Percentiles rank a stretch among this genome's conserved stretches.
Evolutionary conservation across 495 filamentous ascomycete species (phyloP).

Genomic region (Pseudevernia furfuracea): DNA sequence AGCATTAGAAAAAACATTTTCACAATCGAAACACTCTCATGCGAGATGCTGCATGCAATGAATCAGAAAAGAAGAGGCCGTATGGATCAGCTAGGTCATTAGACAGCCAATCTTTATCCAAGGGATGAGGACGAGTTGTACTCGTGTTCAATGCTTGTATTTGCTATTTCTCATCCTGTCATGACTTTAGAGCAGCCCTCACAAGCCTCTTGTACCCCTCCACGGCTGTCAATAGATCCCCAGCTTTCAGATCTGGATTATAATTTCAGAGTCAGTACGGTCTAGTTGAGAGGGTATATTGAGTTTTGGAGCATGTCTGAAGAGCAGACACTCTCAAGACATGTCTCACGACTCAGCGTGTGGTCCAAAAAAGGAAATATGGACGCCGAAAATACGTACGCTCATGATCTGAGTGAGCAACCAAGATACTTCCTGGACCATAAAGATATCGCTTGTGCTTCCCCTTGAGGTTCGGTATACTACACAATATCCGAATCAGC

Average conservation of each 20-base stretch:
- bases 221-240: conserved; percentile 61
- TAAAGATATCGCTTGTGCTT: conserved; percentile 79
- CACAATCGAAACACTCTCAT: not conserved
- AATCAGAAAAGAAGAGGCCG: not conserved
- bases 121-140: not conserved
- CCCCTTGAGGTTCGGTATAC: conserved; percentile 64
- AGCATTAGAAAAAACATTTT: not conserved
- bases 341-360: no score
- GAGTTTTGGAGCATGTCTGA: no score
- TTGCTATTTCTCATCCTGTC: not conserved
- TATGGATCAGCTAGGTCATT: not conserved
- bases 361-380: no score
- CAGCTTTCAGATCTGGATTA: conserved; percentile 58
- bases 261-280: no score
- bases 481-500: no score
- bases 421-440: conserved; percentile 79
- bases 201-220: conserved; percentile 59
- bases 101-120: not conserved
- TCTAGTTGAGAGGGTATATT: no score
- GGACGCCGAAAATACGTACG: no score
- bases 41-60: not conserved
- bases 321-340: no score
- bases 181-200: conserved; percentile 9
- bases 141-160: not conserved
- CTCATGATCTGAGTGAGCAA: conserved; percentile 84